phyloP scores from a whole-genome alignment of 208 protist genomes.

The Balamuthia mandrillaris region DNA sequence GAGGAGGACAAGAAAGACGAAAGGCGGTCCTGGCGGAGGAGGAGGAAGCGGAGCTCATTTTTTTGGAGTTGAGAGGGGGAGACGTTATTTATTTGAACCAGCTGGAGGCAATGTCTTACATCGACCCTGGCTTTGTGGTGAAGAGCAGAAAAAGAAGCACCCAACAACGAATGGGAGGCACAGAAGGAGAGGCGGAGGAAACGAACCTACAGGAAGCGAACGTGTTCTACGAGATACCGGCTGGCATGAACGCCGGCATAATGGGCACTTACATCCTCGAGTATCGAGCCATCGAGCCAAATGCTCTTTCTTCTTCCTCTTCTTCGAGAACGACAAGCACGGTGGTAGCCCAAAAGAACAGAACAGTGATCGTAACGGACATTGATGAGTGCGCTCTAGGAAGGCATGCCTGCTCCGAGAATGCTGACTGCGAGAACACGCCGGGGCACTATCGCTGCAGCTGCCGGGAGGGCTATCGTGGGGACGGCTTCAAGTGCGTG shows the following conservation, averaged over 20 bases:
- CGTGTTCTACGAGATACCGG: conserved; percentile 24
- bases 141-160: no score
- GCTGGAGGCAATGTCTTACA: conserved; percentile 12
- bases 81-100: background rate
- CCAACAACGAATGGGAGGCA: no score
- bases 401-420: conserved; percentile 17
- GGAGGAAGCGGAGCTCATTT: background rate
- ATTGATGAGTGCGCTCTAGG: conserved; percentile 28
- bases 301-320: no score
- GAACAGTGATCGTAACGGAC: conserved; percentile 21
- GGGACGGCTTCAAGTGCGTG: conserved; percentile 31
- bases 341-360: background rate
- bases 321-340: background rate
- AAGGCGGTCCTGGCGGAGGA: background rate
- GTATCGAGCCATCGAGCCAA: conserved; percentile 2
- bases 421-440: conserved; percentile 34
- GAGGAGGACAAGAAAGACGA: no score
- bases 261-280: conserved; percentile 5
- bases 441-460: conserved; percentile 14
- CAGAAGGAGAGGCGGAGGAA: no score
- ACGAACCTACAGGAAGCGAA: background rate
- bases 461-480: background rate
- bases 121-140: conserved; percentile 15
- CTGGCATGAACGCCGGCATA: background rate
- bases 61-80: background rate